phyloP scores from a whole-genome alignment of 495 filamentous ascomycete genomes.

The Aspergillus bridgeri region DNA sequence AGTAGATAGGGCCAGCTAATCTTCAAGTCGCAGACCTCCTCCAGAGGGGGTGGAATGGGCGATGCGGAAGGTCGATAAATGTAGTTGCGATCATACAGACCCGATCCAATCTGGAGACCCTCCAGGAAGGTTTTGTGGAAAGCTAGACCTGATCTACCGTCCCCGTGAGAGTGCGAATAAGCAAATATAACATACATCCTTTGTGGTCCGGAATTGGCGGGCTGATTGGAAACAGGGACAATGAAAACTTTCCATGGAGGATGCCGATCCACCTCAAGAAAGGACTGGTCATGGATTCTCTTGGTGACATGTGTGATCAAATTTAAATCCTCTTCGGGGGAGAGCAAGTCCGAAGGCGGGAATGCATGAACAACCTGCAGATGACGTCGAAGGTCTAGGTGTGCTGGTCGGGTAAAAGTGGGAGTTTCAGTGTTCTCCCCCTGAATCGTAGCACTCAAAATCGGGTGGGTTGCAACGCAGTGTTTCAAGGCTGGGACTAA shows the following conservation, averaged over 20 bases:
- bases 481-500: conserved; percentile 17
- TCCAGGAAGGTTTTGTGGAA: conserved; percentile 19
- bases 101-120: conserved; percentile 1
- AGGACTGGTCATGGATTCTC: conserved; percentile 12
- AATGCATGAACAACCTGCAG: conserved; percentile 8
- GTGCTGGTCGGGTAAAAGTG: conserved; percentile 3
- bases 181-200: conserved; percentile 13
- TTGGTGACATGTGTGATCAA: conserved; percentile 7
- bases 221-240: conserved; percentile 6
- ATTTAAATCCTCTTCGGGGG: background rate
- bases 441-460: conserved; percentile 12
- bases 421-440: conserved; percentile 11
- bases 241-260: conserved; percentile 18
- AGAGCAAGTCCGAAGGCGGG: background rate
- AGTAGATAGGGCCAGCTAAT: conserved; percentile 16
- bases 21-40: conserved; percentile 12
- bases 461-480: conserved; percentile 15
- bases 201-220: background rate
- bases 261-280: conserved; percentile 8
- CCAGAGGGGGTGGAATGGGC: conserved; percentile 10
- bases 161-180: conserved; percentile 20
- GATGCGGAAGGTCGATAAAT: conserved; percentile 4
- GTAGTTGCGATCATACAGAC: background rate
- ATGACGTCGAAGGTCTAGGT: conserved; percentile 13
- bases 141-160: conserved; percentile 15